These are phyloP conservation scores for Sporisorium reilianum DNA, from an alignment of 1,284 basidiomycete species.

Conservation along the genomic window DNA sequence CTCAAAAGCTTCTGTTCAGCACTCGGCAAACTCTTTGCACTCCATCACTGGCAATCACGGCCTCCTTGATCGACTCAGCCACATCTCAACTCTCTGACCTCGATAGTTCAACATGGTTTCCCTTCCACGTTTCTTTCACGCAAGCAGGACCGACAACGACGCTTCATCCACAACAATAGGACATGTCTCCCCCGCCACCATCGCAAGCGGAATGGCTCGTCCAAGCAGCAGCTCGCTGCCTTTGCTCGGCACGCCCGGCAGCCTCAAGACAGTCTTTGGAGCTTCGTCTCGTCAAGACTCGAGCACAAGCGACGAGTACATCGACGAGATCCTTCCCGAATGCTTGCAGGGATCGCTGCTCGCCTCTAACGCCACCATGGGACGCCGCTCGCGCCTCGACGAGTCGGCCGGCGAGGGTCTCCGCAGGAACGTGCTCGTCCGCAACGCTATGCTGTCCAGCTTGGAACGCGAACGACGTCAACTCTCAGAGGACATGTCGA, in stretches of 20 bases:
- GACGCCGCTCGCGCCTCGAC: constrained; percentile 40
- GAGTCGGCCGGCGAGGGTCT: constrained; percentile 53
- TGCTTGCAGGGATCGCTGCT: constrained; percentile 15
- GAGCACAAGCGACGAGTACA: constrained; percentile 8
- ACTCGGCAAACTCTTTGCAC: background rate
- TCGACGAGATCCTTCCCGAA: constrained; percentile 32
- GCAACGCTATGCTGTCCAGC: constrained; percentile 55
- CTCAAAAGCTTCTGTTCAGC: background rate
- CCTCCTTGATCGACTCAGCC: constrained; percentile 21
- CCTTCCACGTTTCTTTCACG: constrained; percentile 22
- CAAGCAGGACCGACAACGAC: background rate
- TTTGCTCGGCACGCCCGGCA: constrained; percentile 24
- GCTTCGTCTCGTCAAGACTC: background rate
- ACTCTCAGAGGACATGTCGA: constrained; percentile 9
- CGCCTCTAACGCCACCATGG: constrained; percentile 16
- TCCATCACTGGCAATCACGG: background rate
- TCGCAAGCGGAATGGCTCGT: constrained; percentile 10
- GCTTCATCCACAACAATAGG: constrained; percentile 10
- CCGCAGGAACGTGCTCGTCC: constrained; percentile 45
- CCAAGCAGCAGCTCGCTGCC: constrained; percentile 2
- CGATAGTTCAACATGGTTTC: constrained; percentile 20
- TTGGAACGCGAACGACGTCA: constrained; percentile 47
- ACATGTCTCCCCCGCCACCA: background rate
- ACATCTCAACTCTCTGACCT: background rate
- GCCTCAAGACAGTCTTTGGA: constrained; percentile 34